A percentile compares a stretch with the other conserved stretches of the same genome.
phyloP scores from a whole-genome alignment of 805 yeast genomes.

The Vanderwaltozyma verrucispora region DNA sequence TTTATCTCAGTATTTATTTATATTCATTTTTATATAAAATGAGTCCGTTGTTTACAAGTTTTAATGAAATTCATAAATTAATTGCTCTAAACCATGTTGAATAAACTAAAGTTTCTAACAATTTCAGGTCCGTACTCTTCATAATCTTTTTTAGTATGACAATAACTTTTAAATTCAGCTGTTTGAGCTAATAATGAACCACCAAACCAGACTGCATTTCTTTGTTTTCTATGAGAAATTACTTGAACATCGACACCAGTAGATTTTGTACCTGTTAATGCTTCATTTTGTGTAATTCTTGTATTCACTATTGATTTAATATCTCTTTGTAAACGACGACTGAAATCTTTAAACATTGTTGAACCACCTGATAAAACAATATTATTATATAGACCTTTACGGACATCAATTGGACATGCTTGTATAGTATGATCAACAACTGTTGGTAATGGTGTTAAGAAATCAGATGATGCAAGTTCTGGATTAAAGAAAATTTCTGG shows the following conservation, averaged over 20 bases:
- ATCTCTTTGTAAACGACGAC: slow-evolving; percentile 95
- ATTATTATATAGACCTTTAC: slow-evolving; percentile 91
- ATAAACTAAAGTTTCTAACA: slow-evolving; percentile 91
- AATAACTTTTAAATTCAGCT: slow-evolving; percentile 88
- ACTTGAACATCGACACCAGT: slow-evolving; percentile 97
- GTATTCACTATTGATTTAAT: slow-evolving; percentile 77
- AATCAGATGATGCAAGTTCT: slow-evolving; percentile 91
- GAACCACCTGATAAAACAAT: slow-evolving; percentile 97
- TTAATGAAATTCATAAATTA: no score
- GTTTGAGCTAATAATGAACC: slow-evolving; percentile 96
- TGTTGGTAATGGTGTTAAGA: slow-evolving; percentile 90
- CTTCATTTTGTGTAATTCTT: slow-evolving; percentile 76
- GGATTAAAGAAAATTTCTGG: slow-evolving; percentile 99
- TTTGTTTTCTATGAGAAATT: slow-evolving; percentile 91
- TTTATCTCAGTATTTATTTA: background rate
- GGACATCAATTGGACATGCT: slow-evolving; percentile 92
- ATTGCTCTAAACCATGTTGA: slow-evolving; percentile 69
- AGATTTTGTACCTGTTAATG: slow-evolving; percentile 59
- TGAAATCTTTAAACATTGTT: slow-evolving; percentile 97
- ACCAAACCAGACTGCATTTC: slow-evolving; percentile 99
- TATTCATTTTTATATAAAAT: background rate
- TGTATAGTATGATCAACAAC: slow-evolving; percentile 94
- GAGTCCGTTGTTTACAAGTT: no score
- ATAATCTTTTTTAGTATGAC: slow-evolving; percentile 94
- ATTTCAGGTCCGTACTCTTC: slow-evolving; percentile 97